Base-by-base conservation (phyloP, 2,329 filamentous ascomycete species). In the Fusarium buharicum region DNA sequence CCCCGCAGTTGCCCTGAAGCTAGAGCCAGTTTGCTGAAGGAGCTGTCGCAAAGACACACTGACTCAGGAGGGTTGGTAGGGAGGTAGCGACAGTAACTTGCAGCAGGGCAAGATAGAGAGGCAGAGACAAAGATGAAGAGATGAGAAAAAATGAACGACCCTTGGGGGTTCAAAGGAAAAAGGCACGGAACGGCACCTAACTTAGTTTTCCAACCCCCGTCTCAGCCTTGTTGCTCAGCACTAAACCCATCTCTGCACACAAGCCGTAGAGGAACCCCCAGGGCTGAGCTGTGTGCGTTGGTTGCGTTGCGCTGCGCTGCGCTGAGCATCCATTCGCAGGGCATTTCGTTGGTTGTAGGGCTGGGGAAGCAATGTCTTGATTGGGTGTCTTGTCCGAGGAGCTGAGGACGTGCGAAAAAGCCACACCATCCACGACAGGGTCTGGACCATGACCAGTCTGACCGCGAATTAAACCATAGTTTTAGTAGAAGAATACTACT, bases 171-270 rank as follows among this genome's bases (percentile, higher is more conserved):
- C 36, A 43, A 46, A 55, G 50, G 31, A 18, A 30, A 43, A 16
- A 39, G 30, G 28, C 30, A 24, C 22, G 22, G 22, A 8, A 24
- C 22, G 22, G 22, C 36, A 54, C 55, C 33, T 37, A 34, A 28
- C 34, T n/a, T 49, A 33, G 28, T 11, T 33, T 8, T 14, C 30
- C 13, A 33, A n/a, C 47, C 20, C 43, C 30, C 40, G 22, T 40
- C 28, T 65, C 62, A 65, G 62, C 62, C 57, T 65, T 57, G 31
- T 51, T 24, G 50, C 43, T 50, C 36, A 49, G 56, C 56, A 59
- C 56, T 59, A 59, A 48, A 55, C 56, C 55, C 48, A 55, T 59
- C 37, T 60, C 27, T 59, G 48, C 37, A 40, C 41, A 48, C 20
- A 34, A 27, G 41, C 48, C 56, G 22, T 8, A 24, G 4, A 24